These are phyloP conservation scores for Fusarium nelsonii DNA, from an alignment of 2,329 filamentous ascomycete species.

Conservation along the genomic window DNA sequence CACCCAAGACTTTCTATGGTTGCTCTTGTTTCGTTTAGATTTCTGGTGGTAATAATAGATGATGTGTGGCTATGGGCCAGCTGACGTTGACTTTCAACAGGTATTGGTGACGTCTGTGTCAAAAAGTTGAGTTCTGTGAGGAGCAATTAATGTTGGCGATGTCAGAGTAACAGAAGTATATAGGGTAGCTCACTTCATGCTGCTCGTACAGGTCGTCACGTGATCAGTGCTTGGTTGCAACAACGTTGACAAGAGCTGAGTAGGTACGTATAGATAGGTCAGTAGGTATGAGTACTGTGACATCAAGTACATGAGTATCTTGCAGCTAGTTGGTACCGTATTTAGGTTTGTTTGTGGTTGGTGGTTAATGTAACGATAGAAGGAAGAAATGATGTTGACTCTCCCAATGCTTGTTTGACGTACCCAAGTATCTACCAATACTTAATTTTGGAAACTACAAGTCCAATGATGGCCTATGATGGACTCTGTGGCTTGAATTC, in stretches of 20 bases:
- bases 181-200: background rate
- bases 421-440: too few relatives aligned
- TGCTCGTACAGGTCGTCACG: background rate
- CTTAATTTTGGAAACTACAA: too few relatives aligned
- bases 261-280: too few relatives aligned
- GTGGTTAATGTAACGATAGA: too few relatives aligned
- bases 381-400: too few relatives aligned
- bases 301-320: too few relatives aligned
- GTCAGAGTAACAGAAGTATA: background rate
- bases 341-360: too few relatives aligned
- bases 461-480: background rate
- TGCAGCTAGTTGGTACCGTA: too few relatives aligned
- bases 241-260: too few relatives aligned
- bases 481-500: rapidly evolving
- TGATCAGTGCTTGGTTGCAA: background rate
- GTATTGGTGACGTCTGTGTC: background rate
- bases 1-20: background rate
- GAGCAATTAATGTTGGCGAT: background rate
- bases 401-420: too few relatives aligned
- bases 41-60: background rate
- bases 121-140: background rate
- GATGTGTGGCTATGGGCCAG: background rate
- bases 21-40: background rate
- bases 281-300: background rate
- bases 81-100: background rate